Evolutionary conservation across 768 basidiomycete genomes (phyloP).

Genomic region (Zangia roseola): DNA sequence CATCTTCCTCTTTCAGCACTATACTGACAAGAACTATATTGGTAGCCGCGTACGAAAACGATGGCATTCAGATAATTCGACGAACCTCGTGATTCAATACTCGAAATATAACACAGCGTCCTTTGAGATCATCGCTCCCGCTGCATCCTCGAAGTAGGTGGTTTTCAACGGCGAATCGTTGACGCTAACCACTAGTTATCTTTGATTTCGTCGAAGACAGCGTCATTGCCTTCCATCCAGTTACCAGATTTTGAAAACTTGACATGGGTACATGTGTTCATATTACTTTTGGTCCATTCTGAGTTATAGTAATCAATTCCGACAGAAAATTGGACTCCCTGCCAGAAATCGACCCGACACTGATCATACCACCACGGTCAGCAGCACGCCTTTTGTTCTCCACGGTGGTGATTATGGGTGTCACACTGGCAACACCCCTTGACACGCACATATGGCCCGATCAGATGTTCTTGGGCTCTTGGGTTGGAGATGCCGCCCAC

Average conservation of each 20-base stretch:
- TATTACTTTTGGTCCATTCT: neutral
- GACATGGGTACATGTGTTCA: slow-evolving; percentile 15
- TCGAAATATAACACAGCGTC: slow-evolving; percentile 40
- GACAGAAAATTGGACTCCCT: slow-evolving; percentile 26
- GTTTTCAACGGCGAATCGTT: slow-evolving; percentile 44
- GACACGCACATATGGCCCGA: slow-evolving; percentile 54
- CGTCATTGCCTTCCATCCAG: slow-evolving; percentile 13
- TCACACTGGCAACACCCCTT: slow-evolving; percentile 51
- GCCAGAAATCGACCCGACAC: slow-evolving; percentile 40
- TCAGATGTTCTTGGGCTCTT: slow-evolving; percentile 45
- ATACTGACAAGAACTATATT: slow-evolving; percentile 20
- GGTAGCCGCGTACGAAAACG: slow-evolving; percentile 49
- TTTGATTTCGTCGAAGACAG: slow-evolving; percentile 24
- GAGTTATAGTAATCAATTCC: slow-evolving; percentile 2
- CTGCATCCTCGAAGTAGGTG: slow-evolving; percentile 36
- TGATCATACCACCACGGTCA: slow-evolving; percentile 40
- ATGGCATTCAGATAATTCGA: slow-evolving; percentile 40
- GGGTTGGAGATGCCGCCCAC: slow-evolving; percentile 18
- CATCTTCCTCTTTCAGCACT: neutral
- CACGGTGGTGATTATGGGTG: slow-evolving; percentile 51
- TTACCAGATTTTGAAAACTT: slow-evolving; percentile 20
- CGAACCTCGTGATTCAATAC: slow-evolving; percentile 43
- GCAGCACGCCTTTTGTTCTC: slow-evolving; percentile 43
- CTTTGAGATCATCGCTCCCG: slow-evolving; percentile 50
- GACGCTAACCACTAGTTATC: slow-evolving; percentile 38